Conservation (phyloP, 768 basidiomycete genomes). For the Rhizopogon vesiculosus region DNA sequence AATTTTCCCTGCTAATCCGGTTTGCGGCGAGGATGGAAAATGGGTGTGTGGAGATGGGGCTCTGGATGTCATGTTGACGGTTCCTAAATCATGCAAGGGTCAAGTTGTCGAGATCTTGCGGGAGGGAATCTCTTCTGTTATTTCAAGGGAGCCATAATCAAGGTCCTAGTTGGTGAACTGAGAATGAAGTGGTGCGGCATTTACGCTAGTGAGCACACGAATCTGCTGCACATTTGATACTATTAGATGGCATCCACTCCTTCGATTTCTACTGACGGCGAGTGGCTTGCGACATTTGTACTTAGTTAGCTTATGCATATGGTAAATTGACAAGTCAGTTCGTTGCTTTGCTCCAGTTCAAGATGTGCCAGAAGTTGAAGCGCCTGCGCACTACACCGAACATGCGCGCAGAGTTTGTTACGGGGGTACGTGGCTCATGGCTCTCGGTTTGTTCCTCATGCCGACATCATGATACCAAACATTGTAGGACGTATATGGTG, state of each 20-base stretch:
- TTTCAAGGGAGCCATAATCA: background rate
- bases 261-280: too few relatives aligned
- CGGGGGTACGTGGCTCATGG: slow-evolving; percentile 16
- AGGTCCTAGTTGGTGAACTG: too few relatives aligned
- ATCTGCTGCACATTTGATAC: too few relatives aligned
- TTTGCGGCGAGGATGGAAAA: slow-evolving; percentile 10
- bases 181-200: too few relatives aligned
- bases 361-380: background rate
- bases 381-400: too few relatives aligned
- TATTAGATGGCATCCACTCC: too few relatives aligned
- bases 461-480: background rate
- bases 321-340: background rate
- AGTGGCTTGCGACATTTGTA: too few relatives aligned
- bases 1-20: slow-evolving; percentile 17
- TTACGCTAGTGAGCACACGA: too few relatives aligned
- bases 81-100: background rate
- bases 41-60: slow-evolving; percentile 4
- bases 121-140: background rate
- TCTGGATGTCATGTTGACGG: background rate
- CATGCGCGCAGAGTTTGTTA: background rate
- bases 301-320: too few relatives aligned
- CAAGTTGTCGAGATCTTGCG: background rate
- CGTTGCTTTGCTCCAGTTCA: background rate
- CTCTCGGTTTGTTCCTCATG: background rate
- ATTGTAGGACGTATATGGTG: background rate